Conservation (phyloP, 1,284 basidiomycete genomes). For the Pseudomicrostroma phylloplanum region DNA sequence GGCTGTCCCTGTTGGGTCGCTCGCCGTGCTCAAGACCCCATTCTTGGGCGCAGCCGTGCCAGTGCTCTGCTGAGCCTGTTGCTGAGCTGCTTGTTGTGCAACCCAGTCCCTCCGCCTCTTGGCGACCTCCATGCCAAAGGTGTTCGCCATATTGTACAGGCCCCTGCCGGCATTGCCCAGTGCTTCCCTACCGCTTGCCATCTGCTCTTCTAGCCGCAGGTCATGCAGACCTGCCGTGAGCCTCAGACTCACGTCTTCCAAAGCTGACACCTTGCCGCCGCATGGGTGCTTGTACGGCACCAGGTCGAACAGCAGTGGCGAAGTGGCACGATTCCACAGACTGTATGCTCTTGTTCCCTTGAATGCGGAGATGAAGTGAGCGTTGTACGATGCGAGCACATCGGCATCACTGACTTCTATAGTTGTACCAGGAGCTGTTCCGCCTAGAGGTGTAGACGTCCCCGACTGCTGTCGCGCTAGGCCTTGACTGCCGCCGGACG, state of each 20-base stretch:
- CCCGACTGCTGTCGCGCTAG: not conserved
- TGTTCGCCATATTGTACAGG: constrained; percentile 35
- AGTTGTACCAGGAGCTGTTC: not conserved
- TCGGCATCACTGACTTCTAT: not conserved
- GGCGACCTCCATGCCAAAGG: constrained; percentile 38
- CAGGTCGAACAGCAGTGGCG: constrained; percentile 45
- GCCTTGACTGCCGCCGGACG: not conserved
- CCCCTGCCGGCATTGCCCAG: constrained; percentile 41
- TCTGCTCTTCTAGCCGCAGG: constrained; percentile 43
- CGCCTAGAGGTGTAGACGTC: not conserved
- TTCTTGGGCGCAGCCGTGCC: not conserved
- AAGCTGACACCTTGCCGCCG: constrained; percentile 39
- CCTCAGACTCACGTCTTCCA: constrained; percentile 45
- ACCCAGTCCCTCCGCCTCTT: constrained; percentile 21
- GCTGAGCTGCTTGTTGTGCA: constrained; percentile 9
- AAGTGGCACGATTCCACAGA: constrained; percentile 37
- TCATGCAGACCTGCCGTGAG: constrained; percentile 44
- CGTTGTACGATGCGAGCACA: constrained; percentile 14
- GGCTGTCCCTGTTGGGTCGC: not conserved
- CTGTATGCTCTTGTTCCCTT: constrained; percentile 31
- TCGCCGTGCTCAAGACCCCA: constrained; percentile 9
- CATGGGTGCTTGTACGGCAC: constrained; percentile 45
- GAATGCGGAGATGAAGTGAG: constrained; percentile 39
- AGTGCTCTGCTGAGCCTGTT: not conserved
- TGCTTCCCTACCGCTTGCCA: constrained; percentile 40